Percentiles rank a stretch among this genome's conserved stretches.
phyloP scores from a whole-genome alignment of 1,284 basidiomycete genomes.

The Trichosporon coremiiforme region DNA sequence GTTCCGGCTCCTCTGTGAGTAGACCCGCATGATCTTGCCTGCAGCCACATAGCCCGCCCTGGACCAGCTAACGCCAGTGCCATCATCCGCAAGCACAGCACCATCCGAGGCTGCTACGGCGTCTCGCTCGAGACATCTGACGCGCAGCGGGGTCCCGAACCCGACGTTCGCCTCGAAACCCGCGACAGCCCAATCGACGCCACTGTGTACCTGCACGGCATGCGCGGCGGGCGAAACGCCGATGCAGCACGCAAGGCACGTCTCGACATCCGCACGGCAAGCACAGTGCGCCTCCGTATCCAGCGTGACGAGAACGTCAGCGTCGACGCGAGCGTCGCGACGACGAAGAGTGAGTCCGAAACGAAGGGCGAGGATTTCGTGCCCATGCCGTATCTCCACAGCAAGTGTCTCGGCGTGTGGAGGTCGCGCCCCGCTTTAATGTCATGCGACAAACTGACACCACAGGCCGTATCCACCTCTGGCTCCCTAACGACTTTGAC shows the following conservation, averaged over 20 bases:
- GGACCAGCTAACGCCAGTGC: background rate
- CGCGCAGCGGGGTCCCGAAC: background rate
- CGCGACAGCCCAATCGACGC: constrained; percentile 12
- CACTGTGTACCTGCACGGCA: background rate
- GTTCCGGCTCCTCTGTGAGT: constrained; percentile 2
- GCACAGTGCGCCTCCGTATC: background rate
- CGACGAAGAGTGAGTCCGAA: constrained; percentile 1
- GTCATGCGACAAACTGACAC: background rate
- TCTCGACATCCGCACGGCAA: background rate
- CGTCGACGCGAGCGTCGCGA: constrained; percentile 9
- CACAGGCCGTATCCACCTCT: constrained; percentile 1
- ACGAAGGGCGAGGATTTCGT: background rate
- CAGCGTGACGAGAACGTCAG: background rate
- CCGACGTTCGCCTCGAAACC: constrained; percentile 10
- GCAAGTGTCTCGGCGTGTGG: background rate
- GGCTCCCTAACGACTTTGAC: constrained; percentile 15
- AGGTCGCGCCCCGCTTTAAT: background rate
- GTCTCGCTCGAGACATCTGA: background rate
- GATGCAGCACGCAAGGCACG: background rate
- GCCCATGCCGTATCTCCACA: background rate
- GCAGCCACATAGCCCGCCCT: no score
- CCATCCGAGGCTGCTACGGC: constrained; percentile 13
- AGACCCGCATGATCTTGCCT: no score
- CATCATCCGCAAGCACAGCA: background rate
- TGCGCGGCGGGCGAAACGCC: background rate